phyloP scores from a whole-genome alignment of 768 basidiomycete species.

The Candolleomyces efflorescens region DNA sequence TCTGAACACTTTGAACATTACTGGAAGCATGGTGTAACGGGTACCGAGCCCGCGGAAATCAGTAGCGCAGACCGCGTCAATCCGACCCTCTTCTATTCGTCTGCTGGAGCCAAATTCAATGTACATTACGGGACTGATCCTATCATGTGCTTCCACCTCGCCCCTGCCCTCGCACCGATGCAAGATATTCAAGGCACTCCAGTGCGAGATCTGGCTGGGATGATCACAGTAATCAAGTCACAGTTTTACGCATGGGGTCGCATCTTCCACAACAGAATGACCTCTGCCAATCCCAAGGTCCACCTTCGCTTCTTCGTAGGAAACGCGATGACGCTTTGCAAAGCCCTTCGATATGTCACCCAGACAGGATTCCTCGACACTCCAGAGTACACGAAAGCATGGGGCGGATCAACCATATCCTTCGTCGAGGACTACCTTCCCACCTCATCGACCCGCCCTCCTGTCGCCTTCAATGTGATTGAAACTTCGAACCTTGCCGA shows the following conservation, averaged over 20 bases:
- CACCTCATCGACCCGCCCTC: conserved; percentile 18
- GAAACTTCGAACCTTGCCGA: conserved; percentile 49
- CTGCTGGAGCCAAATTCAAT: conserved; percentile 31
- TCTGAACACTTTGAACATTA: conserved; percentile 24
- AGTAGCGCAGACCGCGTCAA: conserved; percentile 30
- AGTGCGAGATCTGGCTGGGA: conserved; percentile 13
- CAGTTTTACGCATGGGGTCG: conserved; percentile 33
- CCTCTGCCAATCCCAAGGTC: background rate
- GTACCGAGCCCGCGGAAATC: conserved; percentile 12
- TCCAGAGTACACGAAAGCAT: conserved; percentile 28
- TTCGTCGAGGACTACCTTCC: conserved; percentile 28
- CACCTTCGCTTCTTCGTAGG: conserved; percentile 37
- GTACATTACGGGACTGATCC: conserved; percentile 45
- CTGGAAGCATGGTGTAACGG: conserved; percentile 40
- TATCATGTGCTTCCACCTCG: conserved; percentile 37
- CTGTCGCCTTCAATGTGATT: conserved; percentile 38
- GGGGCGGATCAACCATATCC: conserved; percentile 28
- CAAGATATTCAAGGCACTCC: conserved; percentile 5
- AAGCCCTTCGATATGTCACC: conserved; percentile 25
- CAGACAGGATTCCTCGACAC: conserved; percentile 16
- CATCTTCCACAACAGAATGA: conserved; percentile 20
- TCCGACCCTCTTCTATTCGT: conserved; percentile 42
- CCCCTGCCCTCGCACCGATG: conserved; percentile 22
- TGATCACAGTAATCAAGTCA: conserved; percentile 23
- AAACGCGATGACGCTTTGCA: conserved; percentile 35